A percentile compares a stretch with the other conserved stretches of the same genome.
phyloP scores from a whole-genome alignment of 441 rosid genomes.

The Arabidopsis lyrata region DNA sequence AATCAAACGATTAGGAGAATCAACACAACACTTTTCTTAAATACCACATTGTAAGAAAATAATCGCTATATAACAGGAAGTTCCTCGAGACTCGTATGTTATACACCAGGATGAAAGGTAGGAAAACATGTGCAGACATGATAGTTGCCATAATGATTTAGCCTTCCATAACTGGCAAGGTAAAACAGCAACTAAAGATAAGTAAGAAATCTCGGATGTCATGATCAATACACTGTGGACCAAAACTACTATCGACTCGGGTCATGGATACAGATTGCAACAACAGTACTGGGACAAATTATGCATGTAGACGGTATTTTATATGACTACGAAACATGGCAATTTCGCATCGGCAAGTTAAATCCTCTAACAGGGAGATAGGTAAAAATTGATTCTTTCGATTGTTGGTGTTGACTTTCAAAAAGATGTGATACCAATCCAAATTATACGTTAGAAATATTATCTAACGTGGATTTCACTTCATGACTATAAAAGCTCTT shows the following conservation, averaged over 20 bases:
- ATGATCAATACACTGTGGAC: no score
- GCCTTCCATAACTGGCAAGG: slow-evolving; percentile 8
- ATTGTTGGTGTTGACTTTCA: no score
- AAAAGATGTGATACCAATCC: no score
- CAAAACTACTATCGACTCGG: not conserved
- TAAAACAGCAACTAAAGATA: slow-evolving; percentile 4
- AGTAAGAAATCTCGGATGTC: no score
- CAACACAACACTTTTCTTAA: slow-evolving; percentile 5
- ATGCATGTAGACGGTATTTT: not conserved
- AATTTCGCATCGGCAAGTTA: not conserved
- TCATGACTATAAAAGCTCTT: no score
- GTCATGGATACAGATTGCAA: not conserved
- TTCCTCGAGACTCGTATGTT: slow-evolving; percentile 2
- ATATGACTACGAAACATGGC: not conserved
- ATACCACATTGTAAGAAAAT: slow-evolving; percentile 3
- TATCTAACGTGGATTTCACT: no score
- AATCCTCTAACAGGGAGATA: not conserved
- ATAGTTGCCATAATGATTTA: not conserved
- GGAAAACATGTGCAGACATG: slow-evolving; percentile 15
- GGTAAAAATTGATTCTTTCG: not conserved
- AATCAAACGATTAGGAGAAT: slow-evolving; percentile 1
- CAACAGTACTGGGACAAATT: not conserved
- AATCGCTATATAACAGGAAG: not conserved
- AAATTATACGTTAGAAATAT: no score
- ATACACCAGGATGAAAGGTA: not conserved